Percentiles rank a stretch among this genome's conserved stretches.
Evolutionary conservation across 176 grass and related monocot species (phyloP).

Genomic region (Eremochloa ophiuroides): DNA sequence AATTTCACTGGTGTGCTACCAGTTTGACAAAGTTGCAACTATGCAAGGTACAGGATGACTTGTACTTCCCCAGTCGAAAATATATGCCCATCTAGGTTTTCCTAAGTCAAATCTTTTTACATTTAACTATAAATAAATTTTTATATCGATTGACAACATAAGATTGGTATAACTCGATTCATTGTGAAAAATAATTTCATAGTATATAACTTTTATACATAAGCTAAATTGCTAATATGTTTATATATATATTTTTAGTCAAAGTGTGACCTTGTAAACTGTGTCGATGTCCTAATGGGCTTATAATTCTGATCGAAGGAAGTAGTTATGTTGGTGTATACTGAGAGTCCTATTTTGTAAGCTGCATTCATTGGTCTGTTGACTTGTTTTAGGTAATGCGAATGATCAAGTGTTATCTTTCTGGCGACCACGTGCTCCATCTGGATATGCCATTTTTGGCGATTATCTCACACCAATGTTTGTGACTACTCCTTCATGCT

Average conservation of each 20-base stretch:
- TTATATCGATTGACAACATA: background rate
- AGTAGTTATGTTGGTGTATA: slow-evolving; percentile 8
- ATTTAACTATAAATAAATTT: background rate
- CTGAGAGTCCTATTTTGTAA: slow-evolving; percentile 3
- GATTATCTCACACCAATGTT: slow-evolving; percentile 90
- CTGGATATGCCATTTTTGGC: slow-evolving; percentile 91
- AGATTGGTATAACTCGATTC: background rate
- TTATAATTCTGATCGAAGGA: background rate
- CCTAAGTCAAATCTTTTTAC: background rate
- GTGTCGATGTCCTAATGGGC: background rate
- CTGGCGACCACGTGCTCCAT: slow-evolving; percentile 93
- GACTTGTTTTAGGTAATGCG: slow-evolving; percentile 49
- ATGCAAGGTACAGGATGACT: slow-evolving; percentile 48
- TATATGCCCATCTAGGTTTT: background rate
- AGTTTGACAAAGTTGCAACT: slow-evolving; percentile 85
- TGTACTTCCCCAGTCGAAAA: background rate
- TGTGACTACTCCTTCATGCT: slow-evolving; percentile 32
- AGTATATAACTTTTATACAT: background rate
- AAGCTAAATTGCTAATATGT: background rate
- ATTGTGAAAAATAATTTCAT: background rate
- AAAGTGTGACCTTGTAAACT: background rate
- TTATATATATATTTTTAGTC: background rate
- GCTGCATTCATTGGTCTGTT: slow-evolving; percentile 5
- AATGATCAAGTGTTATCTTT: slow-evolving; percentile 79
- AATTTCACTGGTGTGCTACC: slow-evolving; percentile 67